Conservation (phyloP, 352 stramenopile species). For the Phytophthora lateralis region DNA sequence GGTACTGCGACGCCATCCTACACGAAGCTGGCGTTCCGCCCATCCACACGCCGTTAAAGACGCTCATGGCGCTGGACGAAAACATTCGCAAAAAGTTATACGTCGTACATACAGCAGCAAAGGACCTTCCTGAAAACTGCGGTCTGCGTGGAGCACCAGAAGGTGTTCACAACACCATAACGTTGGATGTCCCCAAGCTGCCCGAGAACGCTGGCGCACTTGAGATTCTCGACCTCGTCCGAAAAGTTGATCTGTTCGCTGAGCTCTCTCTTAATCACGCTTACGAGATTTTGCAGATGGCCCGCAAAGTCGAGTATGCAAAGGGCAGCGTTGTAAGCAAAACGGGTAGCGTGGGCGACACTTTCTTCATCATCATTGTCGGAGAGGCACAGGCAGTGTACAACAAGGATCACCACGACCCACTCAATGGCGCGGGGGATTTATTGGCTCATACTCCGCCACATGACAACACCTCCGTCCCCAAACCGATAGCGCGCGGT, state of each 20-base stretch:
- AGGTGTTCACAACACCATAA: slow-evolving; percentile 90
- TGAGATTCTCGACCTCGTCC: slow-evolving; percentile 85
- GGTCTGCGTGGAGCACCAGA: slow-evolving; percentile 89
- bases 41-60: slow-evolving; percentile 96
- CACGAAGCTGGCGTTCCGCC: slow-evolving; percentile 95
- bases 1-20: slow-evolving; percentile 93
- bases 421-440: not conserved
- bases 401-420: slow-evolving; percentile 31
- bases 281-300: slow-evolving; percentile 87
- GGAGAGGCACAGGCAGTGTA: slow-evolving; percentile 70
- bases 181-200: slow-evolving; percentile 66
- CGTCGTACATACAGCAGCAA: slow-evolving; percentile 94
- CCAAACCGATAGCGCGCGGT: slow-evolving; percentile 27
- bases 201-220: slow-evolving; percentile 80
- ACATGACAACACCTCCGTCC: slow-evolving; percentile 4
- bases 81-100: slow-evolving; percentile 92
- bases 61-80: slow-evolving; percentile 90
- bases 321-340: slow-evolving; percentile 63
- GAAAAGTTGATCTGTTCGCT: slow-evolving; percentile 84
- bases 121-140: slow-evolving; percentile 72
- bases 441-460: slow-evolving; percentile 13
- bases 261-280: slow-evolving; percentile 86
- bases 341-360: slow-evolving; percentile 54
- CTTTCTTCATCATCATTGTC: slow-evolving; percentile 85
- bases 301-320: slow-evolving; percentile 66